A percentile compares a stretch with the other conserved stretches of the same genome.
Evolutionary conservation across 768 basidiomycete genomes (phyloP).

Genomic region (Coprinellus micaceus): DNA sequence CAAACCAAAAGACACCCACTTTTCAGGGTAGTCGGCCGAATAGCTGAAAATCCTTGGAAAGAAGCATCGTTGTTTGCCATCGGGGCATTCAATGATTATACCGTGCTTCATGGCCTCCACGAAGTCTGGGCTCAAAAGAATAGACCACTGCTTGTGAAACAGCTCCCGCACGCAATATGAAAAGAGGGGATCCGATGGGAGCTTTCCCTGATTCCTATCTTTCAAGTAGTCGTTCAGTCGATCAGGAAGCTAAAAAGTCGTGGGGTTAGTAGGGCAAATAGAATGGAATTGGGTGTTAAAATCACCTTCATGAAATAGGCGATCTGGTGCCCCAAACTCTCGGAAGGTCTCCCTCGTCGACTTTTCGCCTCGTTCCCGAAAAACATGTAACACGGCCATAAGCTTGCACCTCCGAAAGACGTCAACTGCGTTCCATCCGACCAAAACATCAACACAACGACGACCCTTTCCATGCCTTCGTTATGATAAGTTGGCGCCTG

Average conservation of each 20-base stretch:
- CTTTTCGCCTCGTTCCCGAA: constrained; percentile 20
- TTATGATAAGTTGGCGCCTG: background rate
- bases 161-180: background rate
- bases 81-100: background rate
- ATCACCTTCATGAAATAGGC: constrained; percentile 14
- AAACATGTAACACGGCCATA: constrained; percentile 18
- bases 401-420: constrained; percentile 14
- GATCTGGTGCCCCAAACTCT: constrained; percentile 14
- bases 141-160: background rate
- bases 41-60: constrained; percentile 3
- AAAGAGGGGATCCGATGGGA: background rate
- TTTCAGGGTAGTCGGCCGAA: constrained; percentile 9
- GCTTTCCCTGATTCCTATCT: background rate
- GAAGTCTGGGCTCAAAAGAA: background rate
- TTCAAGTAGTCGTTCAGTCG: background rate
- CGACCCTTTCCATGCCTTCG: constrained; percentile 13
- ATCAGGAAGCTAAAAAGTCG: background rate
- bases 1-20: background rate
- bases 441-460: constrained; percentile 26
- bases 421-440: constrained; percentile 18
- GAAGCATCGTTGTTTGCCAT: constrained; percentile 3
- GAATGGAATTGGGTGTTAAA: background rate
- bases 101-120: background rate
- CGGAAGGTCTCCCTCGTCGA: constrained; percentile 9
- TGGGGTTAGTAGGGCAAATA: background rate